A percentile compares a stretch with the other conserved stretches of the same genome.
phyloP scores from a whole-genome alignment of 1,284 basidiomycete species.

The Ceratobasidium sp. region DNA sequence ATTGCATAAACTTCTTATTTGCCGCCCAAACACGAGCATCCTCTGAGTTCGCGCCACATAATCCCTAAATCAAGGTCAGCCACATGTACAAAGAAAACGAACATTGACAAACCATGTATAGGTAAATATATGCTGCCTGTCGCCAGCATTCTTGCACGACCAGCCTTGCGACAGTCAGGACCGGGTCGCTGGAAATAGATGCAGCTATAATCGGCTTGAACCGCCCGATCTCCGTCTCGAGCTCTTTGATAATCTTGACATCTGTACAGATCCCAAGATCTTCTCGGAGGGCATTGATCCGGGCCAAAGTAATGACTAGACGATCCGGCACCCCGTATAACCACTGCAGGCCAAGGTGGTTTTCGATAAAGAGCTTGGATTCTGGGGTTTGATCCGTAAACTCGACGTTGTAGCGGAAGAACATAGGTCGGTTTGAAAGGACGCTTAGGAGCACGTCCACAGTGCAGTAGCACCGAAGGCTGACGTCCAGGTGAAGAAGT shows the following conservation, averaged over 20 bases:
- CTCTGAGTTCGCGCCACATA: constrained; percentile 14
- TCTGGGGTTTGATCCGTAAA: neutral
- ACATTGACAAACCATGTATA: neutral
- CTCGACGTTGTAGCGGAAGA: constrained; percentile 16
- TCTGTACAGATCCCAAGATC: constrained; percentile 17
- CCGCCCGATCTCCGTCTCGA: constrained; percentile 5
- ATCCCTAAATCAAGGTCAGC: constrained; percentile 7
- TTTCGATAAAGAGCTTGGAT: neutral
- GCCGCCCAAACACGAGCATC: constrained; percentile 11
- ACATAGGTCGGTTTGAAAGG: neutral
- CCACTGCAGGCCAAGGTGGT: constrained; percentile 14
- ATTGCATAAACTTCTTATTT: constrained; percentile 2
- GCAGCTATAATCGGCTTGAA: no score
- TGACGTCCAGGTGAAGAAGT: neutral
- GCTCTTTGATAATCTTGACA: constrained; percentile 3
- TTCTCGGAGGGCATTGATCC: constrained; percentile 11
- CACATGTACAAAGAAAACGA: no score
- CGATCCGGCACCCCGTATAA: constrained; percentile 26
- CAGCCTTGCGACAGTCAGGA: constrained; percentile 16
- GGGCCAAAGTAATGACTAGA: constrained; percentile 12
- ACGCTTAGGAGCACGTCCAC: constrained; percentile 10
- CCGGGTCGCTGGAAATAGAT: neutral
- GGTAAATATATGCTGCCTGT: constrained; percentile 22
- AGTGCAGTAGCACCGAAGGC: neutral
- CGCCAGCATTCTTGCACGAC: constrained; percentile 21